Conservation (phyloP, 2,329 filamentous ascomycete species). For the Neonectria punicea region DNA sequence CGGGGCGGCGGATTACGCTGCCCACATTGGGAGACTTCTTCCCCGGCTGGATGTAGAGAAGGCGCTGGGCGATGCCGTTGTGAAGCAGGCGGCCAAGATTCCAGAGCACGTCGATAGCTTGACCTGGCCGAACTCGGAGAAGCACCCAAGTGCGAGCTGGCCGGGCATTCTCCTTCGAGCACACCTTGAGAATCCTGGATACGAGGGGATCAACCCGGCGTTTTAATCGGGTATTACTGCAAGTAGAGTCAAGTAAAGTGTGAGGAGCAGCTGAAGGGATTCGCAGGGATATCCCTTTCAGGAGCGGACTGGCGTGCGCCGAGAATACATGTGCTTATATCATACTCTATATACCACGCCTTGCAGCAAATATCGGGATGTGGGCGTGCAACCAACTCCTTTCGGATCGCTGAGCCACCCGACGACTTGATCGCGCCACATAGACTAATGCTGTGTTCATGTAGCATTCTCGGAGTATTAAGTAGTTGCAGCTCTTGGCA, state of each 20-base stretch:
- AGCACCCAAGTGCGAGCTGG: constrained; percentile 46
- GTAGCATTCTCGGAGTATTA: background rate
- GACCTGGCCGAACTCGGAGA: constrained; percentile 41
- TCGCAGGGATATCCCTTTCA: background rate
- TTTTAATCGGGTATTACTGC: constrained; percentile 33
- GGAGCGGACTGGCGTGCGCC: background rate
- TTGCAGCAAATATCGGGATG: background rate
- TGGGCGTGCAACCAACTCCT: background rate
- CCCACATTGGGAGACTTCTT: constrained; percentile 37
- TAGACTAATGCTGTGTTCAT: background rate
- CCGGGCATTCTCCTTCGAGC: constrained; percentile 46
- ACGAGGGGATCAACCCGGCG: constrained; percentile 43
- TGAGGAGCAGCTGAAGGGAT: background rate
- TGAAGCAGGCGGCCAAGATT: constrained; percentile 40
- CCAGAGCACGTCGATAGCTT: constrained; percentile 34
- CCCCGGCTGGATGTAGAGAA: constrained; percentile 42
- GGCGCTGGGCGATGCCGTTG: constrained; percentile 42
- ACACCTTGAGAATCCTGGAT: constrained; percentile 43
- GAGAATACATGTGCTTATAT: background rate
- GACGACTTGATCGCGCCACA: background rate
- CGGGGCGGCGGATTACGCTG: constrained; percentile 16
- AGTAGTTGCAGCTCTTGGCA: background rate
- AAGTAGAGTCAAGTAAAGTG: no score
- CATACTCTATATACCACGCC: background rate
- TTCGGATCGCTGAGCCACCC: background rate